Percentiles rank a stretch among this genome's conserved stretches.
Conservation (phyloP, 306 rosid species). For the Citrullus colocynthis region DNA sequence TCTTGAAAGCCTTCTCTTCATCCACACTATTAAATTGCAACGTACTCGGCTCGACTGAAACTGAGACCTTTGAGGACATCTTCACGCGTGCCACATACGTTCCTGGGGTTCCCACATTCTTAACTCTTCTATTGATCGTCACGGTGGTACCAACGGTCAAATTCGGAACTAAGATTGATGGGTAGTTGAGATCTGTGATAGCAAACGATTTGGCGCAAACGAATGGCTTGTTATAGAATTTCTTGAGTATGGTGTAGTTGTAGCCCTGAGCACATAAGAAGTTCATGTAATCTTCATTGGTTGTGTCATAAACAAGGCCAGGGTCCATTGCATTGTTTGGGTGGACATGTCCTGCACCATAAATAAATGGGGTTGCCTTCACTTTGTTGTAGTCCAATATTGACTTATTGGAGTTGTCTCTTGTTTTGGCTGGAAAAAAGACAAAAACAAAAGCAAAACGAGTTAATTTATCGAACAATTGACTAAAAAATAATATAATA, state of each 20-base stretch:
- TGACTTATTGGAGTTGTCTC: conserved; percentile 11
- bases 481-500: too few species aligned
- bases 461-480: too few species aligned
- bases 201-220: conserved; percentile 16
- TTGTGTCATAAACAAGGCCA: conserved; percentile 50
- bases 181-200: conserved; percentile 32
- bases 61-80: neutral
- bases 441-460: too few species aligned
- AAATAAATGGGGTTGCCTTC: conserved; percentile 32
- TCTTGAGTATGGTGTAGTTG: conserved; percentile 1
- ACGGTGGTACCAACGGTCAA: neutral
- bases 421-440: neutral
- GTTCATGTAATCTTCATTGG: conserved; percentile 30
- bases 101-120: conserved; percentile 33
- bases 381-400: neutral
- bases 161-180: conserved; percentile 17
- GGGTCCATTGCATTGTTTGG: conserved; percentile 38
- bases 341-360: conserved; percentile 42
- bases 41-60: conserved; percentile 19
- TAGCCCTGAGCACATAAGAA: conserved; percentile 39
- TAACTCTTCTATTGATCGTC: conserved; percentile 22
- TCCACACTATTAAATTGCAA: conserved; percentile 18
- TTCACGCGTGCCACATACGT: conserved; percentile 7
- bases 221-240: conserved; percentile 10
- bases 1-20: conserved; percentile 27